Base-by-base conservation (phyloP, 768 basidiomycete species). In the Amanita molliuscula region DNA sequence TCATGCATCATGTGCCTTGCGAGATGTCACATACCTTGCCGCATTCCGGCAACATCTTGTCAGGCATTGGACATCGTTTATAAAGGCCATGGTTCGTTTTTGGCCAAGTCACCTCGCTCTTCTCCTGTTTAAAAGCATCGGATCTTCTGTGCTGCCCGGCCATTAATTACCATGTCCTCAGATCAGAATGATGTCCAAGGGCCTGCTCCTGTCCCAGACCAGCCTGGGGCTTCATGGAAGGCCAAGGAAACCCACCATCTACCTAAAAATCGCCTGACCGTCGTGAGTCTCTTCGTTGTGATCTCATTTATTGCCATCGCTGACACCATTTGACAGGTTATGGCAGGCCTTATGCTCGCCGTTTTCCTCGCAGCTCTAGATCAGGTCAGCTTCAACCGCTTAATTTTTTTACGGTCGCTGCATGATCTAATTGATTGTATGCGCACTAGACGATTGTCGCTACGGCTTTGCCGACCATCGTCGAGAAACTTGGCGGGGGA, bases 391-490 rank as follows among this genome's bases (percentile, higher is more conserved):
- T 9, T 26, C 33, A 34, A 23, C 21, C 40, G 25, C 50, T n/a
- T 16, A 23, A 15, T 31, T 42, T 18, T 18, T 26, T 38, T 15
- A 36, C 23, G 15, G 16, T 10, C 9, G n/a, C 13, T 41, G 46
- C 47, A 31, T 45, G 25, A 31, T 31, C 18, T 15, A 49, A 41
- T 15, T 36, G 20, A 23, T 25, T 15, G 21, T 21, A 9, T 44
- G 15, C n/a, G 29, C 15, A 16, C n/a, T 28, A 81, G 79, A 81
- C 78, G 13, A 81, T 82, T 51, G 78, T 86, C 9, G 78, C 83
- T 8, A 87, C 84, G 6, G 84, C 85, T n/a, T 65, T 88, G 26
- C 84, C 85, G 1, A 85, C 82, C 0, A 87, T 88, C 44, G 80
- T 84, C 9, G 62, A 58, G n/a, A 60, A 82, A 20, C 71, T 88